A percentile compares a stretch with the other conserved stretches of the same genome.
Conservation (phyloP, 2,329 filamentous ascomycete species). For the Fusarium albosuccineum region DNA sequence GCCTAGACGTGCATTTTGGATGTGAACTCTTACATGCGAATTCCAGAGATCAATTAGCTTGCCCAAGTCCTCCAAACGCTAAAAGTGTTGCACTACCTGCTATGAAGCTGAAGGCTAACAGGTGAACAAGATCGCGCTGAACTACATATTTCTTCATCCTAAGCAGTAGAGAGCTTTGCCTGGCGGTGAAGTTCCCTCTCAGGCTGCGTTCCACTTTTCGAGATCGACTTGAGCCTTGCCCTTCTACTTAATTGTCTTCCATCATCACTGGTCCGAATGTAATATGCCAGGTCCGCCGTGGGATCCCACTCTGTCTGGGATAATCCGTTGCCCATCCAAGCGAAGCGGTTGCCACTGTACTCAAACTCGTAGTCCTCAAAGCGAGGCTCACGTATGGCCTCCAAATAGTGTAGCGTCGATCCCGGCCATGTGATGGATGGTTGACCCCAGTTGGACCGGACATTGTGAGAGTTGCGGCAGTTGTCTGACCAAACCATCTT, state of each 20-base stretch:
- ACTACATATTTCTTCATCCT: neutral
- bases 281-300: constrained; percentile 32
- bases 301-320: constrained; percentile 34
- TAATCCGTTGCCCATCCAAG: constrained; percentile 18
- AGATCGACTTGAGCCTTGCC: constrained; percentile 6
- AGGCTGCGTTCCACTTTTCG: constrained; percentile 18
- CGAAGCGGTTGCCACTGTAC: constrained; percentile 18
- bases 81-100: no score
- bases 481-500: constrained; percentile 35
- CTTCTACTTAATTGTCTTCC: constrained; percentile 22
- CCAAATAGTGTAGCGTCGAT: constrained; percentile 27
- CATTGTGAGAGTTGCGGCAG: constrained; percentile 29
- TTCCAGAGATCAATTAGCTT: no score
- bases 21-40: no score
- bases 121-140: no score
- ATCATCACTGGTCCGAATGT: constrained; percentile 24
- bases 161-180: constrained; percentile 2
- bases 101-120: no score
- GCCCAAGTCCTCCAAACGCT: no score
- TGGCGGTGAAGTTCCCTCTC: constrained; percentile 24
- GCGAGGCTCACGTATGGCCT: constrained; percentile 21
- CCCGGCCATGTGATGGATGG: constrained; percentile 32
- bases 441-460: constrained; percentile 31
- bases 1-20: no score
- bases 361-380: constrained; percentile 29